Evolutionary conservation across 2,329 filamentous ascomycete genomes (phyloP).

Genomic region (Talaromyces sp.): DNA sequence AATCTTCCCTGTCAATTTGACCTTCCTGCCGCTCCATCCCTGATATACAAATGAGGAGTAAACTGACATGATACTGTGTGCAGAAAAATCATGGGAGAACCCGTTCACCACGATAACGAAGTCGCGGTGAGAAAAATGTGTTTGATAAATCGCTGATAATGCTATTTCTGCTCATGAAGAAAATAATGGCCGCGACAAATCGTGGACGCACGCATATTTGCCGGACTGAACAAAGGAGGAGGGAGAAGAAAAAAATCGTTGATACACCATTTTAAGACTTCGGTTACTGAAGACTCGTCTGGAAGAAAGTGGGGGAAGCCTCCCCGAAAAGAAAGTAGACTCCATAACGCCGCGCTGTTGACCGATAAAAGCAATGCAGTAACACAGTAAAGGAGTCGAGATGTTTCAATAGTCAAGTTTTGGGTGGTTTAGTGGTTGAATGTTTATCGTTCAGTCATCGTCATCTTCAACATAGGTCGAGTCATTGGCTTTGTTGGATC

Average conservation of each 20-base stretch:
- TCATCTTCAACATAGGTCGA: slow-evolving; percentile 28
- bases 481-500: slow-evolving; percentile 26
- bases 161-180: slow-evolving; percentile 1
- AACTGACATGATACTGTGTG: slow-evolving; percentile 1
- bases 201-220: neutral
- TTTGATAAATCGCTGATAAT: slow-evolving; percentile 6
- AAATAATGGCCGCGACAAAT: neutral
- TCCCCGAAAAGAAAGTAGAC: slow-evolving; percentile 7
- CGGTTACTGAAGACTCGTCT: neutral
- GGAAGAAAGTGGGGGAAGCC: neutral
- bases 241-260: neutral
- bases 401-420: neutral
- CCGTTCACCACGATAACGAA: slow-evolving; percentile 1
- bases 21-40: neutral
- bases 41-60: slow-evolving; percentile 9
- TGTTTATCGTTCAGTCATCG: slow-evolving; percentile 24
- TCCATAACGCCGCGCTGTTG: slow-evolving; percentile 19
- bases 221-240: neutral
- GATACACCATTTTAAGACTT: slow-evolving; percentile 1
- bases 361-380: neutral
- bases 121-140: neutral
- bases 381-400: neutral
- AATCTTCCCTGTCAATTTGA: neutral
- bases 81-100: slow-evolving; percentile 3
- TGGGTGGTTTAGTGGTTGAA: neutral